Evolutionary conservation across 768 basidiomycete species (phyloP).

Genomic region (Rhizopogon salebrosus): DNA sequence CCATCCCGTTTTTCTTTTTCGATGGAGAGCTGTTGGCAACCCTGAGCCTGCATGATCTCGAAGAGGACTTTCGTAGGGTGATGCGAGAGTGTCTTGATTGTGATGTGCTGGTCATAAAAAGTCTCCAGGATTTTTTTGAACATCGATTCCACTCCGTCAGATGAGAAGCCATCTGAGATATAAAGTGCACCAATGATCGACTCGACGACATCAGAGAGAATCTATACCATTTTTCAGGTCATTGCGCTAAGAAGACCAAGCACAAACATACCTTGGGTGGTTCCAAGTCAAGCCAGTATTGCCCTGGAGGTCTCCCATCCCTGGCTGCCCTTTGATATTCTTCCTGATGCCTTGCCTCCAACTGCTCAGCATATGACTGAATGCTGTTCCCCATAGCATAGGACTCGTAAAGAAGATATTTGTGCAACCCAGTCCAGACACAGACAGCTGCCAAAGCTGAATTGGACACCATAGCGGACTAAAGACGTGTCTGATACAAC

Average conservation of each 20-base stretch:
- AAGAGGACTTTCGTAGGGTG: conserved; percentile 76
- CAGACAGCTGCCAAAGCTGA: conserved; percentile 71
- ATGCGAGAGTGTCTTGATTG: conserved; percentile 63
- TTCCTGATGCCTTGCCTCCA: conserved; percentile 40
- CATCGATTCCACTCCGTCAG: conserved; percentile 54
- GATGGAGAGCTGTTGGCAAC: conserved; percentile 63
- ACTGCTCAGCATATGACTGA: conserved; percentile 42
- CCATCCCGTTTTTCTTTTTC: conserved; percentile 41
- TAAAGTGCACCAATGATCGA: conserved; percentile 76
- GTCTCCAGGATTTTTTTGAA: conserved; percentile 68
- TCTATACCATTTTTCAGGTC: conserved; percentile 34
- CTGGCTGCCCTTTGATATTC: conserved; percentile 42
- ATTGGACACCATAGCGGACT: conserved; percentile 88
- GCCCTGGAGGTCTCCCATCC: conserved; percentile 52
- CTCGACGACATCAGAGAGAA: conserved; percentile 76
- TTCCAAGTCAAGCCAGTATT: conserved; percentile 76
- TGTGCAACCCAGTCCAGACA: conserved; percentile 60
- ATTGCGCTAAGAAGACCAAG: conserved; percentile 1
- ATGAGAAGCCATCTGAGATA: conserved; percentile 68
- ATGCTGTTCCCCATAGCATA: conserved; percentile 46
- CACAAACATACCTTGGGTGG: conserved; percentile 61
- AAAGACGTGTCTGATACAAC: conserved; percentile 1
- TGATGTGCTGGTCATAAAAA: conserved; percentile 75
- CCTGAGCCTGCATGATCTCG: conserved; percentile 67
- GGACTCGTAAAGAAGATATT: conserved; percentile 56